Evolutionary conservation across 2,329 filamentous ascomycete species (phyloP).

Genomic region (Neocatenulostroma microsporum): DNA sequence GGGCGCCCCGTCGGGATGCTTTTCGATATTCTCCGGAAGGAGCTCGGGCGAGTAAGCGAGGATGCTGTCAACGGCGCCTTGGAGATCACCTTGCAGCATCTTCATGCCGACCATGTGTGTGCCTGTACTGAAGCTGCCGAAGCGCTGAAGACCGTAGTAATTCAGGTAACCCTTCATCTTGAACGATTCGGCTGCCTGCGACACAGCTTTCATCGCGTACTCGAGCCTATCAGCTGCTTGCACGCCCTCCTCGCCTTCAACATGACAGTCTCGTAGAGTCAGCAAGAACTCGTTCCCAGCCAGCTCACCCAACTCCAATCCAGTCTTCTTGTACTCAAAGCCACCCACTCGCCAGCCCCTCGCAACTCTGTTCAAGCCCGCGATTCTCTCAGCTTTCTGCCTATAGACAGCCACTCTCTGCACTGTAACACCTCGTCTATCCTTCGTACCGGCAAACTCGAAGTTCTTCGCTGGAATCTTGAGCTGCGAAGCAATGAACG

Average conservation of each 20-base stretch:
- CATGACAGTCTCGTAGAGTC: conserved; percentile 75
- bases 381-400: conserved; percentile 55
- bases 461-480: conserved; percentile 62
- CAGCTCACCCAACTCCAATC: conserved; percentile 75
- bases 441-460: conserved; percentile 83
- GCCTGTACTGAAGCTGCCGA: conserved; percentile 77
- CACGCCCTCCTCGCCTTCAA: conserved; percentile 41
- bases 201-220: conserved; percentile 45
- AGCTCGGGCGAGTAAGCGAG: conserved; percentile 62
- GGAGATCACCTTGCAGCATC: conserved; percentile 73
- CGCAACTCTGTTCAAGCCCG: conserved; percentile 53
- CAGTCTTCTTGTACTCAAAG: conserved; percentile 65
- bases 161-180: conserved; percentile 79
- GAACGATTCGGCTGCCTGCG: conserved; percentile 58
- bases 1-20: conserved; percentile 26
- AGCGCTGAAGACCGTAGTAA: conserved; percentile 96
- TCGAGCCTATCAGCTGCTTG: conserved; percentile 32
- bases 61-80: conserved; percentile 70
- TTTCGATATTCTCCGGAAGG: conserved; percentile 43
- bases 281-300: conserved; percentile 89
- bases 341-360: conserved; percentile 58
- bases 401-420: conserved; percentile 67
- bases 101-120: conserved; percentile 79
- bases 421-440: conserved; percentile 75
- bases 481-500: conserved; percentile 65